Evolutionary conservation across 2,329 filamentous ascomycete species (phyloP), one percentile per base, ranked within the genome.

Genomic region (Aspergillus pseudonomiae): DNA sequence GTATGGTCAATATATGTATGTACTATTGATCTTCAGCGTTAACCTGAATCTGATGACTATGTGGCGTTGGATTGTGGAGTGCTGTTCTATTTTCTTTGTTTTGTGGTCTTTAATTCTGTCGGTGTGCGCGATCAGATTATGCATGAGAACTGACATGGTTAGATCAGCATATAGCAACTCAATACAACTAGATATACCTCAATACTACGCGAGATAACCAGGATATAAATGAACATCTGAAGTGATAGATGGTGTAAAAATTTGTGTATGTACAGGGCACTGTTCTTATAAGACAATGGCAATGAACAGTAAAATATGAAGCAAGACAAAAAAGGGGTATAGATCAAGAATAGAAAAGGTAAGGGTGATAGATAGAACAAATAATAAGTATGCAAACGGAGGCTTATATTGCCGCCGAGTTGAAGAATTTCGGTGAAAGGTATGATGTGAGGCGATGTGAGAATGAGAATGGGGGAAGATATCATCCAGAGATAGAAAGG

Each of bases 11-110:
- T 52, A 19, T 52, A 32, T 52, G 45, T 52, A 59, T 50, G 57
- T 59, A 52, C 46, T 59, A 39, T 46, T 7, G 48, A 30, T 52
- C 48, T 34, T 34, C 48, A 52, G 48, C 48, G 57, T 39, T 59
- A 45, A n/a, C 21, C 50, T 59, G 57, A 59, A 59, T 58, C 45
- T 48, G 46, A 59, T 26, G 43, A 46, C 14, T 36, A n/a, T 34
- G 26, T 21, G 53, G 48, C 48, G 48, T 52, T 52, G 26, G 48
- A 52, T 52, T 52, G 26, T 30, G 46, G 46, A 28, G 12, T 30
- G 12, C 24, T 34, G 10, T 34, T 52, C 24, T 12, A 2, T 19
- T 52, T 48, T 16, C 21, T 48, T 2, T 52, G 14, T 32, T 34
- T 34, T 52, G 28, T 52, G 28, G 2, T 34, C 19, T 19, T 4